phyloP scores from a whole-genome alignment of 352 stramenopile species.

The Pythium aquatile region DNA sequence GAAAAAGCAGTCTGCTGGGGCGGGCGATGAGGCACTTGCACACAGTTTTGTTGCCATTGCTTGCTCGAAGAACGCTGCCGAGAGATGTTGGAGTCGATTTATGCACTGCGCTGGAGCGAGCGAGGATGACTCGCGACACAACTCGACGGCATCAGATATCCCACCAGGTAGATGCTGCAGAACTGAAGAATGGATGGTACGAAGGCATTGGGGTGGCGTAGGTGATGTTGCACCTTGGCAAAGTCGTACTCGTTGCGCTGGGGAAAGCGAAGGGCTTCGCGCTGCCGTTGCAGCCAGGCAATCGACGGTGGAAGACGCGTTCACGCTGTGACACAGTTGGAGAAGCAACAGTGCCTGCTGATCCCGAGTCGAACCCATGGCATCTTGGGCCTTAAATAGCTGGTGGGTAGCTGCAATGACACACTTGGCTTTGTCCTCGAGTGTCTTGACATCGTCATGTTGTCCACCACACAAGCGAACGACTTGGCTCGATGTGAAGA shows the following conservation, averaged over 20 bases:
- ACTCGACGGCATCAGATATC: constrained; percentile 12
- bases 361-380: not conserved
- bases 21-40: not conserved
- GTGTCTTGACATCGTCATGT: not conserved
- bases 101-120: constrained; percentile 4
- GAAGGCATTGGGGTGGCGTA: constrained; percentile 13
- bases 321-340: constrained; percentile 12
- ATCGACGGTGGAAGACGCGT: not conserved
- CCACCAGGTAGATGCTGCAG: not conserved
- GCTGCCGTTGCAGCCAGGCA: constrained; percentile 12
- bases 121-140: constrained; percentile 19
- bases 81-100: constrained; percentile 20
- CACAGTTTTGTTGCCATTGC: constrained; percentile 14
- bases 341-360: constrained; percentile 15
- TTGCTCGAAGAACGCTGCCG: constrained; percentile 1
- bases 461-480: constrained; percentile 10
- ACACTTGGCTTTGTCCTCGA: constrained; percentile 8
- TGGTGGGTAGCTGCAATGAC: constrained; percentile 3
- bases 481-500: constrained; percentile 18
- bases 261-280: constrained; percentile 2
- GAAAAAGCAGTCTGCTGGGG: constrained; percentile 33
- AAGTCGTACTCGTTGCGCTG: constrained; percentile 10
- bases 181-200: constrained; percentile 8
- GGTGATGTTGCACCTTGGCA: constrained; percentile 10
- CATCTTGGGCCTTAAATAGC: constrained; percentile 1